These are phyloP conservation scores for Angomonas desouzai DNA, from an alignment of 208 protist species.

Conservation along the genomic window DNA sequence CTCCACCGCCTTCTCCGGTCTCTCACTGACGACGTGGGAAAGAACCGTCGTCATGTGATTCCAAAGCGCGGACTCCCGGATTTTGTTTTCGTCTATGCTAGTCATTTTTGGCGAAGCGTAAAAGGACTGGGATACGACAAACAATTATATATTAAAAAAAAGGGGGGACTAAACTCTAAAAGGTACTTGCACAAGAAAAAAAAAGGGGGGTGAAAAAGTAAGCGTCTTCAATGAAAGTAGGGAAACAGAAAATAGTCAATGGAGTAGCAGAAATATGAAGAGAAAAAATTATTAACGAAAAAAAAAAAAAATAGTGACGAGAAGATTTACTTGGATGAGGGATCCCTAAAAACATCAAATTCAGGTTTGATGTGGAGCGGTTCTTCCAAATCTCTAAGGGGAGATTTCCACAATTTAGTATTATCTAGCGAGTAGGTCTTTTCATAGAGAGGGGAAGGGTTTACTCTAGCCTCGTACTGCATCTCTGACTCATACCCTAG, in stretches of 20 bases:
- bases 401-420: conserved; percentile 66
- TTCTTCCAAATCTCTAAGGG: conserved; percentile 68
- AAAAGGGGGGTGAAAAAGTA: neutral
- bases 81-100: conserved; percentile 48
- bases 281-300: no score
- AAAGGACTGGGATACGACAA: no score
- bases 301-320: neutral
- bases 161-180: neutral
- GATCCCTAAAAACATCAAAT: conserved; percentile 78
- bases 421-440: conserved; percentile 48
- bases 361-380: conserved; percentile 61
- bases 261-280: no score
- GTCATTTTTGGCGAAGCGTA: no score
- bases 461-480: conserved; percentile 83
- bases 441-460: conserved; percentile 33
- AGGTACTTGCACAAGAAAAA: neutral
- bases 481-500: conserved; percentile 90
- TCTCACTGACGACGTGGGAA: conserved; percentile 67
- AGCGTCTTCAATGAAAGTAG: neutral
- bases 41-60: conserved; percentile 82
- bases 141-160: neutral
- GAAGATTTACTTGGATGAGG: conserved; percentile 43
- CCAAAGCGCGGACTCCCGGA: conserved; percentile 77
- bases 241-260: no score
- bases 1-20: conserved; percentile 61